phyloP scores from a whole-genome alignment of 495 filamentous ascomycete genomes.

The Bacidia gigantensis region DNA sequence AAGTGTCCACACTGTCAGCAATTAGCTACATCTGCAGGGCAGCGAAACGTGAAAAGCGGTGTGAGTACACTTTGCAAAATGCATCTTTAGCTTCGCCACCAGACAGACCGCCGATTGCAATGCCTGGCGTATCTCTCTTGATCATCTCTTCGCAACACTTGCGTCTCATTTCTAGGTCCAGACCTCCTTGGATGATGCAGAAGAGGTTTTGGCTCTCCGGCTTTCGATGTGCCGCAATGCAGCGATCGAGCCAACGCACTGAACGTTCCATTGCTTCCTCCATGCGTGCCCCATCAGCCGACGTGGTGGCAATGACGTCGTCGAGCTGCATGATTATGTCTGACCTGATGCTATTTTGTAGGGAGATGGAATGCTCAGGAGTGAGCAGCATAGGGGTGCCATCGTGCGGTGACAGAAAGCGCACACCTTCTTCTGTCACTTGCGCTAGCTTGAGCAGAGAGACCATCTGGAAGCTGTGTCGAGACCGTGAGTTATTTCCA shows the following conservation, averaged over 20 bases:
- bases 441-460: slow-evolving; percentile 86
- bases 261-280: slow-evolving; percentile 89
- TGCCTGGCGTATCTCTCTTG: slow-evolving; percentile 78
- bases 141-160: slow-evolving; percentile 87
- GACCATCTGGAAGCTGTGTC: slow-evolving; percentile 88
- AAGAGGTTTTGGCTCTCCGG: slow-evolving; percentile 86
- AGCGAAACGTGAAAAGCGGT: not conserved
- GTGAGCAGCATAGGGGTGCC: slow-evolving; percentile 95
- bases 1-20: slow-evolving; percentile 57
- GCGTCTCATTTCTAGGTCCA: slow-evolving; percentile 77
- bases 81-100: slow-evolving; percentile 66
- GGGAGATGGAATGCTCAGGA: slow-evolving; percentile 88
- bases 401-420: slow-evolving; percentile 89
- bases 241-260: slow-evolving; percentile 96
- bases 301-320: slow-evolving; percentile 91
- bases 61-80: slow-evolving; percentile 44
- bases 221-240: slow-evolving; percentile 80
- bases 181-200: slow-evolving; percentile 93
- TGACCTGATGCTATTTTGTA: slow-evolving; percentile 94
- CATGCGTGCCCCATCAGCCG: slow-evolving; percentile 74
- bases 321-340: slow-evolving; percentile 99
- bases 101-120: slow-evolving; percentile 88
- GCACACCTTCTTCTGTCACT: slow-evolving; percentile 89
- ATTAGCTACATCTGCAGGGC: not conserved
- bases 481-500: not conserved